These are phyloP conservation scores for Oryza punctata DNA, from an alignment of 176 grass and related monocot species.

Conservation along the genomic window DNA sequence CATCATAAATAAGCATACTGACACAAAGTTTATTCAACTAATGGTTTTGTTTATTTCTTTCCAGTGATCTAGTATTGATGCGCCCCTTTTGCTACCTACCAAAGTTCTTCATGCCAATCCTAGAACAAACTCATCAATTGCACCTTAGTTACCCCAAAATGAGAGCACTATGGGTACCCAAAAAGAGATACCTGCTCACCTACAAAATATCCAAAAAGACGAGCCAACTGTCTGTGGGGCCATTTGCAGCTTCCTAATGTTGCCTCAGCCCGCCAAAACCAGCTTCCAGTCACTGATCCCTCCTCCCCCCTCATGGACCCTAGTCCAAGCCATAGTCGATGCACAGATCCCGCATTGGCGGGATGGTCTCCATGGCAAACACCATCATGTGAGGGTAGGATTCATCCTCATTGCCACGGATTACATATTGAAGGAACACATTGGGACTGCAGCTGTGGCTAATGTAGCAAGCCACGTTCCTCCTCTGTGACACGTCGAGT, in stretches of 20 bases:
- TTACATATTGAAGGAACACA: conserved; percentile 68
- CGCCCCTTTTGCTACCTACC: background rate
- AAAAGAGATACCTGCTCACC: background rate
- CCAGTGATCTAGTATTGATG: background rate
- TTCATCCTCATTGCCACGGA: conserved; percentile 57
- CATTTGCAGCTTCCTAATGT: background rate
- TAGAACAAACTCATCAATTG: background rate
- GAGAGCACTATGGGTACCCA: conserved; percentile 17
- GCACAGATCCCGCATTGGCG: conserved; percentile 81
- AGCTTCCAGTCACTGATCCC: conserved; percentile 23
- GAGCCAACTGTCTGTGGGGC: background rate
- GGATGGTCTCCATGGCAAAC: conserved; percentile 91
- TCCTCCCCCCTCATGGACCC: conserved; percentile 6
- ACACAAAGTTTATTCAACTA: background rate
- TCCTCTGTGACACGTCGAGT: conserved; percentile 65
- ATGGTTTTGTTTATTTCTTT: background rate
- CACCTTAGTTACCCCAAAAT: background rate
- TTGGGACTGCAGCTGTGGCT: conserved; percentile 71
- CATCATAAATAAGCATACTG: background rate
- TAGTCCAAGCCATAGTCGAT: conserved; percentile 74
- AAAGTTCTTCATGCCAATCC: background rate
- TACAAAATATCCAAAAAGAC: conserved; percentile 24
- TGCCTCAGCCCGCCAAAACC: background rate
- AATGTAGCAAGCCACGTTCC: conserved; percentile 83
- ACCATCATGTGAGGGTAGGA: conserved; percentile 75